Evolutionary conservation across 352 stramenopile genomes (phyloP).

Genomic region (Thraustochytrium sp.): DNA sequence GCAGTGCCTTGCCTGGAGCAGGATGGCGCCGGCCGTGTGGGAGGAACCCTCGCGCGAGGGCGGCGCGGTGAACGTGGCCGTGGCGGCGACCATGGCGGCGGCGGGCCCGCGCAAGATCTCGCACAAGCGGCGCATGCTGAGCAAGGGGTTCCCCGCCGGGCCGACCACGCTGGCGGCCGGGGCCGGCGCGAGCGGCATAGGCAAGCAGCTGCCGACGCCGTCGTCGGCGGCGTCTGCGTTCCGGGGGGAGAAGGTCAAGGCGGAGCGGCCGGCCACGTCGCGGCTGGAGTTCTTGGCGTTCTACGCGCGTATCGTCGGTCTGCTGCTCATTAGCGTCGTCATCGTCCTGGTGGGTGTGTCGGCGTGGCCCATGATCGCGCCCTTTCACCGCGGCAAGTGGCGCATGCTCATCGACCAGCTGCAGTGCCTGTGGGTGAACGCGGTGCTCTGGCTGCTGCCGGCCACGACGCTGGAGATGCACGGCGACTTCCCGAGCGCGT

Average conservation of each 20-base stretch:
- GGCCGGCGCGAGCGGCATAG: no score
- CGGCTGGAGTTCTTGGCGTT: background rate
- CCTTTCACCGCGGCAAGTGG: constrained; percentile 28
- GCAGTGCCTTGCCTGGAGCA: no score
- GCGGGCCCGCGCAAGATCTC: background rate
- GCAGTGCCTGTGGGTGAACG: constrained; percentile 37
- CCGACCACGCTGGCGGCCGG: background rate
- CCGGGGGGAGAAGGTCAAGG: background rate
- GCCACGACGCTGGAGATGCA: constrained; percentile 12
- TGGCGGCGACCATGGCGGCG: background rate
- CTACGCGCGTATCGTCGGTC: constrained; percentile 10
- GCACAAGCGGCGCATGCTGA: background rate
- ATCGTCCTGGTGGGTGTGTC: constrained; percentile 20
- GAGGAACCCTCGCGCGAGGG: no score
- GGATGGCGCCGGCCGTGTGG: no score
- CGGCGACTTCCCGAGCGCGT: constrained; percentile 59
- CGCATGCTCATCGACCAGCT: constrained; percentile 31
- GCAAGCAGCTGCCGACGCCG: no score
- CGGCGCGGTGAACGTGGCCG: background rate
- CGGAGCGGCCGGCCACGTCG: background rate
- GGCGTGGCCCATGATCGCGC: background rate
- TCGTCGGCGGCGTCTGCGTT: background rate
- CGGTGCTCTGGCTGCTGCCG: constrained; percentile 23
- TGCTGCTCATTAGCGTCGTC: constrained; percentile 10
- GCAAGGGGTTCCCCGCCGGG: background rate